Conservation (phyloP, 257 asterid genomes). For the Solanum appendiculatum region DNA sequence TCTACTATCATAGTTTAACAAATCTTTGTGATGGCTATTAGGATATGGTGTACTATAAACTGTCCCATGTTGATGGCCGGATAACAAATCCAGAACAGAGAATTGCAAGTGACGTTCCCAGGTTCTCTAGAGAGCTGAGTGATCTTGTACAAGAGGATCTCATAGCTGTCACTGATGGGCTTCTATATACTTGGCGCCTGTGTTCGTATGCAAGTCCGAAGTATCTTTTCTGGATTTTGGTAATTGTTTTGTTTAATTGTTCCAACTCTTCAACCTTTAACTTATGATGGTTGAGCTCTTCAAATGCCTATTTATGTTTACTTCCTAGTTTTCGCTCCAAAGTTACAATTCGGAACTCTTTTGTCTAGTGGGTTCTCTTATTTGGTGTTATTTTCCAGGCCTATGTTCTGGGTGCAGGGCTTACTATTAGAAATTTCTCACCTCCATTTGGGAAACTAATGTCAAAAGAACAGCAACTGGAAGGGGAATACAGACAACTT, state of each 20-base stretch:
- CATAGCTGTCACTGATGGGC: conserved; percentile 79
- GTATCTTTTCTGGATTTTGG: conserved; percentile 94
- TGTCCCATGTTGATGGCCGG: conserved; percentile 97
- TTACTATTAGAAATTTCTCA: conserved; percentile 69
- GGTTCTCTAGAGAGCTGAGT: conserved; percentile 92
- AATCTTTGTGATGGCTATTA: conserved; percentile 13
- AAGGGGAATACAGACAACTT: conserved; percentile 96
- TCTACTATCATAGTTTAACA: background rate
- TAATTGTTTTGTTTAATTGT: conserved; percentile 7
- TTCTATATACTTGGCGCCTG: conserved; percentile 95
- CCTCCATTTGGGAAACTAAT: conserved; percentile 93
- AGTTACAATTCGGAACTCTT: conserved; percentile 3
- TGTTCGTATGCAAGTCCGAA: conserved; percentile 99
- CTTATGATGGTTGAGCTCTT: background rate
- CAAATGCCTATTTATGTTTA: background rate
- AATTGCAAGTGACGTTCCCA: conserved; percentile 97
- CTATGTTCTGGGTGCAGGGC: conserved; percentile 93
- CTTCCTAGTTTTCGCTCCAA: background rate
- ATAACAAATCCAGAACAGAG: conserved; percentile 92
- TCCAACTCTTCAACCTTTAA: conserved; percentile 4
- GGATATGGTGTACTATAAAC: conserved; percentile 97
- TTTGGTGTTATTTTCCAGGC: conserved; percentile 48
- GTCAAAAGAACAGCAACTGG: conserved; percentile 93
- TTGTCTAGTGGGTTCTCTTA: conserved; percentile 6
- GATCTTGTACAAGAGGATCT: conserved; percentile 98